Conservation (phyloP, 2,329 filamentous ascomycete genomes). For the Exserohilum turcica region DNA sequence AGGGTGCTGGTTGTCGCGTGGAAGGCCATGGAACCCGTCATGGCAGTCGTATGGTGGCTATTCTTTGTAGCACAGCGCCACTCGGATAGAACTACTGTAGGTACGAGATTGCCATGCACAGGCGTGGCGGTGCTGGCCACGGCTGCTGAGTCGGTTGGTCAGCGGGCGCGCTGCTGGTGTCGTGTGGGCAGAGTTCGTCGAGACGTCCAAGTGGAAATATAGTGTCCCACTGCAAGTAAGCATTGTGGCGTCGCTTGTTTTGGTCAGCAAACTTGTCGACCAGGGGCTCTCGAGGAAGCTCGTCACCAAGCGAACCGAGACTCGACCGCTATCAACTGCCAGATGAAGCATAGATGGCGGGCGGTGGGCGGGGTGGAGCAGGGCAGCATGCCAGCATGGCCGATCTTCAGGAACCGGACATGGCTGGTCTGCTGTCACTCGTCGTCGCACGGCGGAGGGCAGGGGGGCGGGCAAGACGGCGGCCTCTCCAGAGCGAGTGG, state of each 20-base stretch:
- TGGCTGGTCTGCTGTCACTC: slow-evolving; percentile 3
- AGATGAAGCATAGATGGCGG: slow-evolving; percentile 11
- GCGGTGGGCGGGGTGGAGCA: background rate
- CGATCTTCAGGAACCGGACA: slow-evolving; percentile 21
- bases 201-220: slow-evolving; percentile 16
- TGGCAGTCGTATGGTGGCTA: background rate
- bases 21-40: background rate
- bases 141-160: background rate
- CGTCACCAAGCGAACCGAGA: slow-evolving; percentile 8
- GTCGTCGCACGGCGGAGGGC: background rate
- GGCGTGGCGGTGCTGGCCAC: background rate
- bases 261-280: slow-evolving; percentile 13
- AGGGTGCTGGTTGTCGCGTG: background rate
- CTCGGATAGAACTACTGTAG: background rate
- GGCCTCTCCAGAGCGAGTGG: slow-evolving; percentile 12
- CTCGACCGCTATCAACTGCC: slow-evolving; percentile 21
- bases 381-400: background rate
- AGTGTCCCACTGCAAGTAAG: slow-evolving; percentile 33
- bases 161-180: slow-evolving; percentile 22
- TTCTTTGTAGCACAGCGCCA: background rate
- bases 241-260: slow-evolving; percentile 22
- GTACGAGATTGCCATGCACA: background rate
- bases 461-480: slow-evolving; percentile 8
- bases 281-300: slow-evolving; percentile 12
- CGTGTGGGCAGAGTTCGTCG: slow-evolving; percentile 21